phyloP scores from a whole-genome alignment of 768 basidiomycete species.

The Tylopilus plumbeoviolaceoides region DNA sequence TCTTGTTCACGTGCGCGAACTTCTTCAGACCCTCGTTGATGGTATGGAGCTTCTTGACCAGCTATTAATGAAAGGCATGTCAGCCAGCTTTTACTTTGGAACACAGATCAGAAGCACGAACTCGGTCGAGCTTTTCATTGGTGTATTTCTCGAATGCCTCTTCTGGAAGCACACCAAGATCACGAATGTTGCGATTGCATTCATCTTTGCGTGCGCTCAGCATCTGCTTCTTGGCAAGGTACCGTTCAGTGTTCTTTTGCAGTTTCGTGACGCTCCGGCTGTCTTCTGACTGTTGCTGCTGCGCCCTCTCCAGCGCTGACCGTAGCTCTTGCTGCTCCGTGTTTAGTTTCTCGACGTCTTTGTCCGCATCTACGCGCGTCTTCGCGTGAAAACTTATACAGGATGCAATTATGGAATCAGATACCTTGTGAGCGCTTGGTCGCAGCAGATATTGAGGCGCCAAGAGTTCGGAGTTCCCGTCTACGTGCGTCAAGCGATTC shows the following conservation, averaged over 20 bases:
- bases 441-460: slow-evolving; percentile 60
- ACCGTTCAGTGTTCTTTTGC: slow-evolving; percentile 94
- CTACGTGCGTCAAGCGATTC: slow-evolving; percentile 66
- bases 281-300: slow-evolving; percentile 84
- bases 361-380: slow-evolving; percentile 55
- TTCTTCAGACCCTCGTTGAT: slow-evolving; percentile 94
- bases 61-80: slow-evolving; percentile 40
- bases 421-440: slow-evolving; percentile 61
- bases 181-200: slow-evolving; percentile 92
- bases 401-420: neutral
- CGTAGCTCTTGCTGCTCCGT: slow-evolving; percentile 65
- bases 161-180: slow-evolving; percentile 93
- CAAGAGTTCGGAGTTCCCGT: slow-evolving; percentile 67
- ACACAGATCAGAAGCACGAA: slow-evolving; percentile 34
- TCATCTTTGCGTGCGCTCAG: slow-evolving; percentile 83
- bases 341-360: slow-evolving; percentile 60
- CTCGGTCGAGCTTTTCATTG: slow-evolving; percentile 81
- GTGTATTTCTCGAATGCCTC: slow-evolving; percentile 97
- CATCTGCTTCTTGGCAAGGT: slow-evolving; percentile 89
- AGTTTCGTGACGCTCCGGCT: slow-evolving; percentile 81
- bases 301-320: slow-evolving; percentile 63
- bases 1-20: slow-evolving; percentile 98
- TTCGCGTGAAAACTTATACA: neutral
- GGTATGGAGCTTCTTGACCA: slow-evolving; percentile 88
- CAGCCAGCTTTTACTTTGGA: neutral